Evolutionary conservation across 1,284 basidiomycete species (phyloP).

Genomic region (Stereum hirsutum): DNA sequence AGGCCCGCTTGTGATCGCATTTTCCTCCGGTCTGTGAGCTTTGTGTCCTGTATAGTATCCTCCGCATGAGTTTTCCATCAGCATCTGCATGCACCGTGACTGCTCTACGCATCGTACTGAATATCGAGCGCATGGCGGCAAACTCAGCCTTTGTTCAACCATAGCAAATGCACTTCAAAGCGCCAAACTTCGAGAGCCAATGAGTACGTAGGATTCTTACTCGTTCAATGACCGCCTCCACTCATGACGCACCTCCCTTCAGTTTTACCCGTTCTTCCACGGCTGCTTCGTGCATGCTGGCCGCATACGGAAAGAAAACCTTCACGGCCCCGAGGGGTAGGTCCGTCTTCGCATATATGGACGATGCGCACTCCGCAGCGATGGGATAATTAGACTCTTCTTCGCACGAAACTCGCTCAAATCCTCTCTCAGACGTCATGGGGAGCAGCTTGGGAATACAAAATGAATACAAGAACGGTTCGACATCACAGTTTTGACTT

Average conservation of each 20-base stretch:
- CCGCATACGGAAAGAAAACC: neutral
- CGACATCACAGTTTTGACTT: no score
- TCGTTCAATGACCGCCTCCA: neutral
- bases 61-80: no score
- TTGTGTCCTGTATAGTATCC: no score
- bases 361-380: neutral
- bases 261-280: neutral
- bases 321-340: neutral
- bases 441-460: no score
- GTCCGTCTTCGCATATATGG: neutral
- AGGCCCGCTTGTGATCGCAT: slow-evolving; percentile 21
- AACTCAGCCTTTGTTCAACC: neutral
- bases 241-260: neutral
- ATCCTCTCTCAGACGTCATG: no score
- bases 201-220: neutral
- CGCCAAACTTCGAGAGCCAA: neutral
- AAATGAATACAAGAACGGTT: no score
- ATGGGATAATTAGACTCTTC: no score
- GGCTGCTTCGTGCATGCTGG: neutral
- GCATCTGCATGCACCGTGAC: no score
- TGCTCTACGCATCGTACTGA: no score
- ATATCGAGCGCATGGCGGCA: neutral
- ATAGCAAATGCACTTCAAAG: neutral
- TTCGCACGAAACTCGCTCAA: no score
- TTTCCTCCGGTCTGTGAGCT: no score